phyloP scores from a whole-genome alignment of 805 yeast genomes.

The Zygoascus ofunaensis region DNA sequence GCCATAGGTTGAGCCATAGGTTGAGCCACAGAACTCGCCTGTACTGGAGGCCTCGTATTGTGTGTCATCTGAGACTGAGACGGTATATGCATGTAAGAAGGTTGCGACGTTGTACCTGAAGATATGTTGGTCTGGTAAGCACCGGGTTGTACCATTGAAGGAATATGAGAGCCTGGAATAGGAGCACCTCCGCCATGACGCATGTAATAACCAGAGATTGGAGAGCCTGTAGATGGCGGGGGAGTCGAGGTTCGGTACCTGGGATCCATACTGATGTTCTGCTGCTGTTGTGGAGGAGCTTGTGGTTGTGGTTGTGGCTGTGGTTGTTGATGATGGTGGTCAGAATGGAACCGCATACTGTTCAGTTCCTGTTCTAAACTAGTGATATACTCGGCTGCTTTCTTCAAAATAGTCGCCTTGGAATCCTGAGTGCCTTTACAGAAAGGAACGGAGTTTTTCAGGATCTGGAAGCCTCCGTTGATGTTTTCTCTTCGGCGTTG shows the following conservation, averaged over 20 bases:
- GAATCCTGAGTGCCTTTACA: conserved; percentile 36
- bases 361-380: conserved; percentile 27
- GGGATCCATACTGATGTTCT: neutral
- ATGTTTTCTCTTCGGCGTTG: conserved; percentile 39
- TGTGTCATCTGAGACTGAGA: too few relatives aligned
- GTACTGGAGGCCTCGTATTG: too few relatives aligned
- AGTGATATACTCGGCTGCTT: conserved; percentile 37
- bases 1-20: too few relatives aligned
- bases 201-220: conserved; percentile 3
- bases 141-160: neutral
- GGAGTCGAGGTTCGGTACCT: conserved; percentile 6
- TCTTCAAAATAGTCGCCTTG: conserved; percentile 36
- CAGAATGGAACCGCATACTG: conserved; percentile 10
- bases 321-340: conserved; percentile 5
- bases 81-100: neutral
- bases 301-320: conserved; percentile 1
- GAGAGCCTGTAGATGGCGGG: conserved; percentile 4
- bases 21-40: too few relatives aligned
- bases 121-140: neutral
- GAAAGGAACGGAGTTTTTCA: conserved; percentile 34
- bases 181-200: conserved; percentile 1
- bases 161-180: neutral
- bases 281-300: neutral
- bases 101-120: neutral
- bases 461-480: conserved; percentile 37